Evolutionary conservation across 2,329 filamentous ascomycete species (phyloP).

Genomic region (Tothia fuscella): DNA sequence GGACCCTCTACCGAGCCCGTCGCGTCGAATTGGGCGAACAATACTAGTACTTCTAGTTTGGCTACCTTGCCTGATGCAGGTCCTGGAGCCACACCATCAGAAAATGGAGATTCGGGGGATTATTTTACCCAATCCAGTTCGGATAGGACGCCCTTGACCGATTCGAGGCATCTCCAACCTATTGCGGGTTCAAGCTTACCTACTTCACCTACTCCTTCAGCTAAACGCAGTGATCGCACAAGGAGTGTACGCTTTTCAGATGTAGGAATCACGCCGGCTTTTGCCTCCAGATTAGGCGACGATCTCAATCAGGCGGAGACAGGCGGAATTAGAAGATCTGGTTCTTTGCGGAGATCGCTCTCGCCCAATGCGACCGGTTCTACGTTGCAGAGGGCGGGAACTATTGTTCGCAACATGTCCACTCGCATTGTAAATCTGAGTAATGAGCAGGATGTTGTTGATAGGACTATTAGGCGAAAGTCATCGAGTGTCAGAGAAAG

Average conservation of each 20-base stretch:
- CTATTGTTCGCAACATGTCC: conserved; percentile 61
- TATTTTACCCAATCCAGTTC: conserved; percentile 43
- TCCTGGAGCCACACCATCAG: conserved; percentile 28
- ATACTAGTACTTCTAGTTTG: conserved; percentile 7
- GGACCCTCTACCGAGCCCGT: background rate
- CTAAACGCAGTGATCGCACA: conserved; percentile 39
- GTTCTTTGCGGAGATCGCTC: conserved; percentile 37
- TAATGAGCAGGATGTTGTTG: conserved; percentile 75
- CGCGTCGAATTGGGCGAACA: conserved; percentile 1
- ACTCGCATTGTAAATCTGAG: conserved; percentile 96
- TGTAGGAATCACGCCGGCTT: conserved; percentile 19
- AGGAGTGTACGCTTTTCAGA: conserved; percentile 43
- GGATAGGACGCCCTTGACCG: conserved; percentile 48
- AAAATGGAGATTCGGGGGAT: conserved; percentile 31
- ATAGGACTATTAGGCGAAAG: conserved; percentile 55
- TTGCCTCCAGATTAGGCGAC: conserved; percentile 41
- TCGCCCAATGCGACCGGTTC: conserved; percentile 34
- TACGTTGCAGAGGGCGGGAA: conserved; percentile 36
- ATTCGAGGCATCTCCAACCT: conserved; percentile 42
- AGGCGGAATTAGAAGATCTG: conserved; percentile 44
- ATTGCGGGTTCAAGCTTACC: conserved; percentile 36
- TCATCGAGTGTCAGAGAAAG: conserved; percentile 45
- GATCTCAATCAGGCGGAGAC: conserved; percentile 50
- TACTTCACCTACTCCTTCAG: conserved; percentile 28
- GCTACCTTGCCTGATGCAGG: conserved; percentile 28